Percentiles rank a stretch among this genome's conserved stretches.
These are phyloP conservation scores for Lachancea kluyveri DNA, from an alignment of 805 yeast species.

Conservation along the genomic window DNA sequence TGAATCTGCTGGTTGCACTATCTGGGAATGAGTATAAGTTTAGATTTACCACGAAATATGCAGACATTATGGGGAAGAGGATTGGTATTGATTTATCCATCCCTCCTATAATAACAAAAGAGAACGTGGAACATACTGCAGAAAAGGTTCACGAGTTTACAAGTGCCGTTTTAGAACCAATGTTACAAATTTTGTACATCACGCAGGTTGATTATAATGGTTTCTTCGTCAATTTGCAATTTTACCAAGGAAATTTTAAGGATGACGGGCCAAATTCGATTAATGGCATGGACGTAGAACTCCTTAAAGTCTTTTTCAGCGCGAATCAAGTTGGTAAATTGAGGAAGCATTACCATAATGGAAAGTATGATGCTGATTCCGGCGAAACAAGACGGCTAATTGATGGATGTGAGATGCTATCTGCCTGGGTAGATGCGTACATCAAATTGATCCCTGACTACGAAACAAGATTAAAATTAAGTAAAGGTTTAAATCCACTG, in stretches of 20 bases:
- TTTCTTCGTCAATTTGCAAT: conserved; percentile 64
- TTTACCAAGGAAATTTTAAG: conserved; percentile 35
- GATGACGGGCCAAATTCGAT: conserved; percentile 20
- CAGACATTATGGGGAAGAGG: conserved; percentile 51
- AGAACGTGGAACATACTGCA: conserved; percentile 10
- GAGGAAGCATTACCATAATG: conserved; percentile 18
- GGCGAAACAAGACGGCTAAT: conserved; percentile 32
- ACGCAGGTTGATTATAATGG: conserved; percentile 73
- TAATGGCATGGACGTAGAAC: conserved; percentile 17
- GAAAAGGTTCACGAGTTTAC: conserved; percentile 16
- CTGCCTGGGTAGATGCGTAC: conserved; percentile 50
- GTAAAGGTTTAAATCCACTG: conserved; percentile 57
- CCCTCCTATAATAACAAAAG: conserved; percentile 32
- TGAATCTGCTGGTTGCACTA: conserved; percentile 54
- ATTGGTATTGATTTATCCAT: conserved; percentile 53
- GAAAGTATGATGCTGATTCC: conserved; percentile 28
- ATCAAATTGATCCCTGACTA: conserved; percentile 36
- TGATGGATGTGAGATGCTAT: conserved; percentile 37
- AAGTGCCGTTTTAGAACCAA: conserved; percentile 42
- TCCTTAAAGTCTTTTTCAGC: conserved; percentile 17
- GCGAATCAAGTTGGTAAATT: conserved; percentile 15
- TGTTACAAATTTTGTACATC: conserved; percentile 53
- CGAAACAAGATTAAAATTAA: conserved; percentile 35
- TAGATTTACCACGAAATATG: conserved; percentile 53
- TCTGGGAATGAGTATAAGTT: conserved; percentile 63